Conservation (phyloP, 805 yeast species). For the Zygoascus biomembranicola region DNA sequence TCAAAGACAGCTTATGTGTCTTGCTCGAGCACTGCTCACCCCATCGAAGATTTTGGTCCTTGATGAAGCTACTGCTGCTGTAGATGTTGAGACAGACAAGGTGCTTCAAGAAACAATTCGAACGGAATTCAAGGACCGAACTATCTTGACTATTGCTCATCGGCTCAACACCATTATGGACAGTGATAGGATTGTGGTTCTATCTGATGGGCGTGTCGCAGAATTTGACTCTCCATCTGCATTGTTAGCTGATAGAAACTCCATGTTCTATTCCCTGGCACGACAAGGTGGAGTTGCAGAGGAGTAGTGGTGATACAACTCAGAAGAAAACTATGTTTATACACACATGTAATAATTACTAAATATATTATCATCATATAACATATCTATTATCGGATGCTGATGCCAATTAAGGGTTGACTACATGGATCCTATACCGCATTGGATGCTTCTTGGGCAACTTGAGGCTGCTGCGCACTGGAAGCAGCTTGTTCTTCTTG, state of each 20-base stretch:
- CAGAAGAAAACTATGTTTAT: neutral
- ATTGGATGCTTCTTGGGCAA: neutral
- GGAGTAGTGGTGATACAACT: constrained; percentile 5
- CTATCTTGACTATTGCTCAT: constrained; percentile 85
- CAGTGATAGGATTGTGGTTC: constrained; percentile 67
- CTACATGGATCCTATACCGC: neutral
- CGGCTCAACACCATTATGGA: constrained; percentile 82
- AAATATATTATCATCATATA: neutral
- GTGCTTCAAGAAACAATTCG: constrained; percentile 76
- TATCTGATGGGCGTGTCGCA: constrained; percentile 62
- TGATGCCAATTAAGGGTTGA: too few species aligned
- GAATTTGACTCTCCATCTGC: constrained; percentile 72
- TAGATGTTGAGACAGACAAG: constrained; percentile 78
- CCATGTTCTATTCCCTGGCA: constrained; percentile 67
- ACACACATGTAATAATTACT: neutral
- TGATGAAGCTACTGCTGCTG: constrained; percentile 89
- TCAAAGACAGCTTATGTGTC: constrained; percentile 76
- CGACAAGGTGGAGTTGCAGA: constrained; percentile 62
- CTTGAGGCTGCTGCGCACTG: neutral
- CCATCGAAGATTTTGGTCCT: constrained; percentile 67
- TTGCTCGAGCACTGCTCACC: constrained; percentile 75
- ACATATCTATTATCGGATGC: neutral
- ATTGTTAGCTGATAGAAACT: constrained; percentile 52
- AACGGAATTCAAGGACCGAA: constrained; percentile 58
- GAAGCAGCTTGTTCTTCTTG: neutral